Percentiles rank a stretch among this genome's conserved stretches.
Evolutionary conservation across 768 basidiomycete genomes (phyloP).

Genomic region (Leccinellum luteum): DNA sequence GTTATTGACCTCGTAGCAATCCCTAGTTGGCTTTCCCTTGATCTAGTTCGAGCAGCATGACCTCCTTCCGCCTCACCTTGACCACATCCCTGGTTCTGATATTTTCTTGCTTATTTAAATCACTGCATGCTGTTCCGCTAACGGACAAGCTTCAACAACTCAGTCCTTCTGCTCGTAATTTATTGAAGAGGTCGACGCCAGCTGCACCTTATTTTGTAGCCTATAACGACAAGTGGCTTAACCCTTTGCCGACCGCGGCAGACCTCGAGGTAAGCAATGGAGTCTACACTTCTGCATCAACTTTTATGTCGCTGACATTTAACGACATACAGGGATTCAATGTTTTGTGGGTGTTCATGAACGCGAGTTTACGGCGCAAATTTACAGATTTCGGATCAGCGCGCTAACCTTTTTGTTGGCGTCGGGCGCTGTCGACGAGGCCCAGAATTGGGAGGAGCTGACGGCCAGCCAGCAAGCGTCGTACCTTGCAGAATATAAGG

Average conservation of each 20-base stretch:
- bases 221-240: conserved; percentile 42
- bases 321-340: conserved; percentile 30
- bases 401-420: conserved; percentile 42
- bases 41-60: conserved; percentile 9
- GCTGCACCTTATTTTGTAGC: conserved; percentile 49
- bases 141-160: conserved; percentile 22
- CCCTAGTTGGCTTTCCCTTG: not conserved
- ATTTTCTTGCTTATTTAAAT: conserved; percentile 9
- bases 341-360: conserved; percentile 27
- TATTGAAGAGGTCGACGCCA: conserved; percentile 27
- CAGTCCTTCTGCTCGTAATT: conserved; percentile 19
- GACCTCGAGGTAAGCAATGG: conserved; percentile 37
- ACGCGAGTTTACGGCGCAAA: not conserved
- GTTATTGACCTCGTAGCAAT: not conserved
- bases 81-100: not conserved
- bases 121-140: conserved; percentile 15
- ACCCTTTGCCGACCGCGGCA: conserved; percentile 43
- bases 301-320: not conserved
- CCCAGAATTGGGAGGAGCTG: conserved; percentile 42
- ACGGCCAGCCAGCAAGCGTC: conserved; percentile 35
- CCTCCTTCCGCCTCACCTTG: conserved; percentile 8
- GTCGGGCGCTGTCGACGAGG: conserved; percentile 43
- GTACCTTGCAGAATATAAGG: conserved; percentile 46
- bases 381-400: conserved; percentile 16
- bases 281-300: not conserved